phyloP scores from a whole-genome alignment of 352 stramenopile species.

The Bremia lactucae region DNA sequence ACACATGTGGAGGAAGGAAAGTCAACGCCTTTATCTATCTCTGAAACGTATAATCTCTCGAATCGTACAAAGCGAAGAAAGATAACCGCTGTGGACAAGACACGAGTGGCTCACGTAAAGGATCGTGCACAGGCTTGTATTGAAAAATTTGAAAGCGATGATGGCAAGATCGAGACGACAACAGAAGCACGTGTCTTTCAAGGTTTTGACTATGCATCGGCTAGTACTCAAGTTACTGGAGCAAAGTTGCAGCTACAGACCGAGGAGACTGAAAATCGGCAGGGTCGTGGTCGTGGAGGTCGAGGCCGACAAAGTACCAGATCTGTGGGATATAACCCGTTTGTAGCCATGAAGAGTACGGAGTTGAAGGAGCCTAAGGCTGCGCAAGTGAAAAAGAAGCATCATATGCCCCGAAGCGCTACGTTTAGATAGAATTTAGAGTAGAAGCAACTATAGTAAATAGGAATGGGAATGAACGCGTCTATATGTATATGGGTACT shows the following conservation, averaged over 20 bases:
- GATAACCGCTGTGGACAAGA: conserved; percentile 21
- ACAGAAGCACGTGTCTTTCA: conserved; percentile 17
- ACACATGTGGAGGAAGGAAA: conserved; percentile 2
- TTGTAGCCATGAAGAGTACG: conserved; percentile 41
- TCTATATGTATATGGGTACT: no score
- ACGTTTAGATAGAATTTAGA: conserved; percentile 56
- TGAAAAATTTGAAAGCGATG: conserved; percentile 24
- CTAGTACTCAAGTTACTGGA: conserved; percentile 28
- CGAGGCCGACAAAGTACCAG: no score
- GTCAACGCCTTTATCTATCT: conserved; percentile 51
- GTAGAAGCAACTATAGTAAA: neutral
- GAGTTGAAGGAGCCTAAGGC: conserved; percentile 17
- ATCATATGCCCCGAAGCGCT: conserved; percentile 76
- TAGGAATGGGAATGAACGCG: no score
- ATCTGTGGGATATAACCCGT: conserved; percentile 73
- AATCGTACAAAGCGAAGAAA: conserved; percentile 62
- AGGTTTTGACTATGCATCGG: conserved; percentile 47
- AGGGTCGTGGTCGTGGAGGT: conserved; percentile 6
- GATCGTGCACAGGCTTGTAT: conserved; percentile 34
- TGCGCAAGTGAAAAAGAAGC: conserved; percentile 60
- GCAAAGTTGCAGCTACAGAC: conserved; percentile 44
- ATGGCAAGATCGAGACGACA: conserved; percentile 1
- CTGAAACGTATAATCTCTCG: conserved; percentile 64
- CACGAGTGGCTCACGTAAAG: conserved; percentile 26
- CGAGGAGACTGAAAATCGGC: conserved; percentile 12